Evolutionary conservation across 768 basidiomycete species (phyloP), one percentile per base, ranked within the genome.

Genomic region (Melanogaster broomeanus): DNA sequence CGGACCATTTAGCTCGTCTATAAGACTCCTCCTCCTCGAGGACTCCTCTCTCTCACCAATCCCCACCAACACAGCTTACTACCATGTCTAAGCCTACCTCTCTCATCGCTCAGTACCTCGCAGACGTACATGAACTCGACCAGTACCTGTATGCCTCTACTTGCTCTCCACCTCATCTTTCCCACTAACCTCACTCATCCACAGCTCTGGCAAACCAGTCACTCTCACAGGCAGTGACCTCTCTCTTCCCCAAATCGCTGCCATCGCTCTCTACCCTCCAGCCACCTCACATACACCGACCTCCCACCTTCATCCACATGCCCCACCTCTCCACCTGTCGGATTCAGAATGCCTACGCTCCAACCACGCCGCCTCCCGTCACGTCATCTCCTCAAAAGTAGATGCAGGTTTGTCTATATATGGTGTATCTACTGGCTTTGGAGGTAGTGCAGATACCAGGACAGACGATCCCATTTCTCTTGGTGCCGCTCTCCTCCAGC

Each of bases 361-460:
- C 6, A 82, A 79, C 27, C 76, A 93, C 40, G 70, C 76, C n/a
- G 81, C 79, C 56, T 83, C 85, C 57, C 83, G 87, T 33, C 69
- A 77, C 42, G 78, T 85, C 51, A 82, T 93, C 39, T 72, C 78
- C 19, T 76, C 77, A 60, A 91, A 91, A 67, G 77, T 93, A 34
- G 77, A 79, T 19, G 73, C 76, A 4, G 83, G 84, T 10, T 77
- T 81, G 45, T 88, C 86, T 56, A 78, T 94, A 18, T 94, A 94
- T 58, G 92, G 92, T 21, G 87, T 93, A 37, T 87, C 87, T 49
- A 84, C 83, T 2, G 92, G 92, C 41, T 94, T 90, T 61, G 92
- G 91, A 35, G 91, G 90, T n/a, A 88, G 85, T 60, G 91, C 91
- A 11, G 87, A 92, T 65, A 93, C 90, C 1, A 82, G 91, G 19